phyloP scores from a whole-genome alignment of 108 stramenopile species.

The Nitzschia sp. region DNA sequence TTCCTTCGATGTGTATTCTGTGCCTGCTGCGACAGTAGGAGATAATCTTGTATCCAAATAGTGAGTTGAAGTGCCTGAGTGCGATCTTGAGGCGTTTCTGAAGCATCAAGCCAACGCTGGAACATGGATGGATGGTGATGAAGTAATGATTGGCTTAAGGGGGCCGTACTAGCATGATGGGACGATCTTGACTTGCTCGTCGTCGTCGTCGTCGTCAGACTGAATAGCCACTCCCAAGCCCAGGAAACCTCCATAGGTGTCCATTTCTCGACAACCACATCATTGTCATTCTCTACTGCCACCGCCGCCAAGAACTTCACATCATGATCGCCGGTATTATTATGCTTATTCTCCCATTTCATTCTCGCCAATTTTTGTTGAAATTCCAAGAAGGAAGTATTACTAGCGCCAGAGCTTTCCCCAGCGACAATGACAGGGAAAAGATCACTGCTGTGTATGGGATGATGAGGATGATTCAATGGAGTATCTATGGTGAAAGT shows the following conservation, averaged over 20 bases:
- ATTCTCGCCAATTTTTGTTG: constrained; percentile 1
- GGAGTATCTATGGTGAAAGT: too few relatives aligned
- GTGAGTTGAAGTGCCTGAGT: neutral
- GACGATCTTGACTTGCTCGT: neutral
- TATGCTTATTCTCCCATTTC: constrained; percentile 4
- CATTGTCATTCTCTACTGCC: neutral
- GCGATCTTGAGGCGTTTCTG: neutral
- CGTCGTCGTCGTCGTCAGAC: too few relatives aligned
- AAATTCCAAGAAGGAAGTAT: neutral
- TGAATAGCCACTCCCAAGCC: constrained; percentile 16
- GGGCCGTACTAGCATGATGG: neutral
- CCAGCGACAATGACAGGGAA: too few relatives aligned
- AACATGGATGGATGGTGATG: neutral
- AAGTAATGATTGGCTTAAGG: neutral
- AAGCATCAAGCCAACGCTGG: neutral
- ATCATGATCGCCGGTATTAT: too few relatives aligned
- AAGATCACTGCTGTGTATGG: too few relatives aligned
- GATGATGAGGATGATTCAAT: too few relatives aligned
- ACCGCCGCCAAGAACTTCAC: too few relatives aligned
- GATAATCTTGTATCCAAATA: neutral
- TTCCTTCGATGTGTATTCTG: too few relatives aligned
- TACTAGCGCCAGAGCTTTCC: too few relatives aligned
- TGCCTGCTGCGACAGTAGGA: too few relatives aligned
- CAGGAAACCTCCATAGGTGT: neutral
- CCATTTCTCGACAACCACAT: neutral